Evolutionary conservation across 306 rosid species (phyloP), one percentile per base, ranked within the genome.

Genomic region (Astragalus membranaceus): DNA sequence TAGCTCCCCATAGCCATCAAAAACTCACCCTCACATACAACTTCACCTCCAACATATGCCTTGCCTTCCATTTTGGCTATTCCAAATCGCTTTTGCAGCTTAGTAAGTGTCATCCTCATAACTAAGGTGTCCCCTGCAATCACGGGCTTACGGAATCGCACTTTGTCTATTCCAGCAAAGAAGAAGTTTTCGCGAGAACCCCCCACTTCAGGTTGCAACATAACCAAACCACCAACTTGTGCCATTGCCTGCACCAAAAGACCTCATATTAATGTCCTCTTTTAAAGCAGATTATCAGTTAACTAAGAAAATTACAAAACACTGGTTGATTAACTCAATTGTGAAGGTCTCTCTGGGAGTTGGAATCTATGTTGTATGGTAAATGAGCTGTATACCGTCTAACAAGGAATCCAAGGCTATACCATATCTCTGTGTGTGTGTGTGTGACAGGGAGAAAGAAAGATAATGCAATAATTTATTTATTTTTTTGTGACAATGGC

Each of bases 11-110:
- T 83, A 10, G 88, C 95, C 95, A 88, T 89, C 88, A 88, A 80
- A 78, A 89, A 89, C 76, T 93, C 96, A 5, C 95, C 98, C 74
- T 92, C 96, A 2, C 98, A 92, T 13, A 88, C 98, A 50, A 92
- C 85, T 37, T 92, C 98, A 14, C 98, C 93, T 68, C 94, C 96
- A 17, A 93, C 98, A 52, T 80, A 90, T 43, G 98, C 93, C 85
- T 90, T 92, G 33, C 96, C 98, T 67, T 88, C 96, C 96, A 90
- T 88, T 88, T 92, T 92, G 29, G 95, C 98, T 50, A 90, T 82
- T 43, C 96, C 98, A 80, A 90, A 86, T 69, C 93, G 84, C 80
- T 88, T 92, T 82, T 86, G 96, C 69, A 88, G 80, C 88, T 92
- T 92, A 4, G 55, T 42, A 8, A 92, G 96, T 36, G 91, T 90